Conservation (phyloP, 768 basidiomycete genomes). For the Suillus paluster region DNA sequence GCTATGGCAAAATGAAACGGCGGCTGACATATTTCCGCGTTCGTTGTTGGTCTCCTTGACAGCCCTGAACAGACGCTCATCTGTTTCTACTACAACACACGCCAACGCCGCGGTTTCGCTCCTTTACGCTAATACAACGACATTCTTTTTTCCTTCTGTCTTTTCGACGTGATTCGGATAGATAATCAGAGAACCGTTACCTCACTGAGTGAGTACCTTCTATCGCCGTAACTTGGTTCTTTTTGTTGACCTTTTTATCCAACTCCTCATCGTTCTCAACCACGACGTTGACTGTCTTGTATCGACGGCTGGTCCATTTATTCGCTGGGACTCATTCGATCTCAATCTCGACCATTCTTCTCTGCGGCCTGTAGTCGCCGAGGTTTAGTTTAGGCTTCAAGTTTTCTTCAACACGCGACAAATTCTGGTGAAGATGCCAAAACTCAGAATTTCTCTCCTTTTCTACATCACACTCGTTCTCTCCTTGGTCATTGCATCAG, state of each 20-base stretch:
- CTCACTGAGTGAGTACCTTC: slow-evolving; percentile 7
- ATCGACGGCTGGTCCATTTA: slow-evolving; percentile 2
- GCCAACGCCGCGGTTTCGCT: background rate
- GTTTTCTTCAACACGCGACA: slow-evolving; percentile 8
- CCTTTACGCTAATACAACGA: background rate
- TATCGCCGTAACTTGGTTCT: background rate
- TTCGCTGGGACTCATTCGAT: background rate
- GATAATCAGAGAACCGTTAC: background rate
- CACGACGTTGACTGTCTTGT: background rate
- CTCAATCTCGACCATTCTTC: background rate
- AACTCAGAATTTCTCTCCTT: slow-evolving; percentile 65
- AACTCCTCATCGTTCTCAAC: slow-evolving; percentile 2
- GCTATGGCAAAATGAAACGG: too few species aligned
- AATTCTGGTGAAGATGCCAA: slow-evolving; percentile 49
- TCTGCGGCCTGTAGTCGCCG: background rate
- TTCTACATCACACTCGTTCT: slow-evolving; percentile 60
- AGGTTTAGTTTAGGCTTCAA: background rate
- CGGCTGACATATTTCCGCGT: background rate
- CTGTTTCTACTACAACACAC: too few species aligned
- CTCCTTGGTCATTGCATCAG: slow-evolving; percentile 47
- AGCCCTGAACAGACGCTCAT: background rate
- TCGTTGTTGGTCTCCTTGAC: slow-evolving; percentile 1
- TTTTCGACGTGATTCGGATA: background rate
- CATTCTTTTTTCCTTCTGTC: slow-evolving; percentile 6
- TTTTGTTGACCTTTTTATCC: slow-evolving; percentile 1